Conservation (phyloP, 1,284 basidiomycete genomes). For the Ceratobasidium sp. region DNA sequence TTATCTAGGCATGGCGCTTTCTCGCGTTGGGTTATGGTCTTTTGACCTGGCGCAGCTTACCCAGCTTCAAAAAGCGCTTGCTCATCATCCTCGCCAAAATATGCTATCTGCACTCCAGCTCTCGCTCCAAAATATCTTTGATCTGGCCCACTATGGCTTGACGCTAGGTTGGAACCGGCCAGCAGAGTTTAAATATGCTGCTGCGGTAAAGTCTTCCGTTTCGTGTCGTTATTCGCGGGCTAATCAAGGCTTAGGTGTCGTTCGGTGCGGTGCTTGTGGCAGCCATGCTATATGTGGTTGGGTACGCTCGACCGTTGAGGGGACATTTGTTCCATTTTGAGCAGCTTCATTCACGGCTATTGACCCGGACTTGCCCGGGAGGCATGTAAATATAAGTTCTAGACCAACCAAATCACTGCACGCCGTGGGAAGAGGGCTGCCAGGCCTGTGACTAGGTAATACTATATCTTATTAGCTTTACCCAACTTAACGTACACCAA, state of each 20-base stretch:
- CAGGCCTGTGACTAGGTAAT: too few species aligned
- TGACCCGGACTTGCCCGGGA: too few species aligned
- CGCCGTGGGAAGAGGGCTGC: too few species aligned
- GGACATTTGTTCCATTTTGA: constrained; percentile 49
- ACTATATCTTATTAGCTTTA: too few species aligned
- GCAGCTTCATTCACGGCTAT: neutral
- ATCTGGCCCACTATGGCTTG: constrained; percentile 46
- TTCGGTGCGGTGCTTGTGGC: constrained; percentile 50
- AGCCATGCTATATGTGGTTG: constrained; percentile 45
- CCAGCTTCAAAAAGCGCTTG: constrained; percentile 62
- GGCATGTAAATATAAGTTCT: too few species aligned
- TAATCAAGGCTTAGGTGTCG: constrained; percentile 49
- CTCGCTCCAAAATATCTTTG: constrained; percentile 48
- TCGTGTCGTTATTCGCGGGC: constrained; percentile 6
- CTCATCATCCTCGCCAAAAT: constrained; percentile 61
- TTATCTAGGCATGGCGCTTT: constrained; percentile 62
- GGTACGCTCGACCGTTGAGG: constrained; percentile 46
- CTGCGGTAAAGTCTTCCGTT: constrained; percentile 46
- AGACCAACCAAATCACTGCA: too few species aligned
- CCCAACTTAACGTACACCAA: too few species aligned
- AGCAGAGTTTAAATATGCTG: constrained; percentile 31
- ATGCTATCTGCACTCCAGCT: constrained; percentile 54
- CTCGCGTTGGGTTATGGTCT: constrained; percentile 65
- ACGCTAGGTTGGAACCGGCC: constrained; percentile 18
- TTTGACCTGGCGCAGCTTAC: constrained; percentile 67